A percentile compares a stretch with the other conserved stretches of the same genome.
Evolutionary conservation across 1,139 yeast species (phyloP).

Genomic region (Lodderomyces jiufengensis): DNA sequence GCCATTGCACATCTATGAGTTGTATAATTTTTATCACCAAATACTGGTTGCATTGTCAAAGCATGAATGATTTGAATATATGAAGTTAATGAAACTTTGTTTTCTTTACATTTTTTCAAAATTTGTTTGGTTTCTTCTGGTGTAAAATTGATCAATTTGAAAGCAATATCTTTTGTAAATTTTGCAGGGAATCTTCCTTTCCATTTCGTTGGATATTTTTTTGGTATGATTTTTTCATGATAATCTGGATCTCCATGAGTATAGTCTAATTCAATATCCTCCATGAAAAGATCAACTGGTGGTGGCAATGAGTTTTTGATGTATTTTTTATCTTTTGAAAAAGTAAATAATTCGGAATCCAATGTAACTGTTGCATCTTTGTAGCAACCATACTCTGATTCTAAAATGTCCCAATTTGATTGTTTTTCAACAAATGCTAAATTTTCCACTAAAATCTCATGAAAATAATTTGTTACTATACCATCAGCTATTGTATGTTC

Average conservation of each 20-base stretch:
- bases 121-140: slow-evolving; percentile 23
- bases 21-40: slow-evolving; percentile 23
- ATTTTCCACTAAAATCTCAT: slow-evolving; percentile 32
- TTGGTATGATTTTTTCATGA: slow-evolving; percentile 24
- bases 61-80: slow-evolving; percentile 27
- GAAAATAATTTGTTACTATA: slow-evolving; percentile 36
- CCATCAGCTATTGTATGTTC: slow-evolving; percentile 47
- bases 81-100: slow-evolving; percentile 35
- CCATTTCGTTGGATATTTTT: slow-evolving; percentile 25
- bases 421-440: slow-evolving; percentile 18
- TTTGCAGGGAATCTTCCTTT: slow-evolving; percentile 30
- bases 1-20: slow-evolving; percentile 32
- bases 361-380: slow-evolving; percentile 4
- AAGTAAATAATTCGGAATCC: slow-evolving; percentile 19
- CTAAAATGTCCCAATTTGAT: slow-evolving; percentile 9
- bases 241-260: slow-evolving; percentile 22
- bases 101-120: slow-evolving; percentile 25
- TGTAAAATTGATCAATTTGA: slow-evolving; percentile 30
- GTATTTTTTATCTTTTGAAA: slow-evolving; percentile 16
- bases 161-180: slow-evolving; percentile 20
- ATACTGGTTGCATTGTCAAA: slow-evolving; percentile 27
- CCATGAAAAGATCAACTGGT: slow-evolving; percentile 28
- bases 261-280: slow-evolving; percentile 25
- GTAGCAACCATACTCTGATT: slow-evolving; percentile 14
- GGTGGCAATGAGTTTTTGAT: slow-evolving; percentile 32